Percentiles rank a stretch among this genome's conserved stretches.
Conservation (phyloP, 129 eudicot genomes). For the Oenanthe sinensis region DNA sequence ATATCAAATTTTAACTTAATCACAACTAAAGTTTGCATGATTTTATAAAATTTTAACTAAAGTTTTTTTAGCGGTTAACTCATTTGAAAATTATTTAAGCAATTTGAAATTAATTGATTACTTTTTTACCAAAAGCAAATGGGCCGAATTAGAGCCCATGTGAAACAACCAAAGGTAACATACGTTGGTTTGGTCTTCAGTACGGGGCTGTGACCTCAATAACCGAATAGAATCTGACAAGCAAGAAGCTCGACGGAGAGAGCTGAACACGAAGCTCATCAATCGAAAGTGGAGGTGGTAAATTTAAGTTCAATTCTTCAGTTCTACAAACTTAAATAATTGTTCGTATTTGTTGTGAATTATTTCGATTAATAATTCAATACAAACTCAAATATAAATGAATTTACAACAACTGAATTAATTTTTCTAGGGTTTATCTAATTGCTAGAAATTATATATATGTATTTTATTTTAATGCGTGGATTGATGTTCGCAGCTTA, state of each 20-base stretch:
- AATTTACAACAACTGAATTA: neutral
- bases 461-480: neutral
- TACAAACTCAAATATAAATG: neutral
- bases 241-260: neutral
- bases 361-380: neutral
- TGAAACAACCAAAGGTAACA: neutral
- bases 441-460: neutral
- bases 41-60: no score
- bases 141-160: neutral
- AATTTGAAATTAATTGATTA: no score
- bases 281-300: neutral
- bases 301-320: neutral
- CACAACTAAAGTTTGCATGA: no score
- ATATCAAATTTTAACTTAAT: no score
- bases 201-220: neutral
- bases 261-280: neutral
- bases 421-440: neutral
- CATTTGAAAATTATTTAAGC: no score
- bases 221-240: neutral
- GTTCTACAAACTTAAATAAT: neutral
- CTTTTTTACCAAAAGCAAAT: neutral
- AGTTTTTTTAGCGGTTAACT: no score
- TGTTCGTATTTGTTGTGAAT: neutral
- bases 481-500: conserved; percentile 14
- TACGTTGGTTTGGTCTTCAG: neutral